Evolutionary conservation across 257 asterid species (phyloP).

Genomic region (Solanum pinnatisectum): DNA sequence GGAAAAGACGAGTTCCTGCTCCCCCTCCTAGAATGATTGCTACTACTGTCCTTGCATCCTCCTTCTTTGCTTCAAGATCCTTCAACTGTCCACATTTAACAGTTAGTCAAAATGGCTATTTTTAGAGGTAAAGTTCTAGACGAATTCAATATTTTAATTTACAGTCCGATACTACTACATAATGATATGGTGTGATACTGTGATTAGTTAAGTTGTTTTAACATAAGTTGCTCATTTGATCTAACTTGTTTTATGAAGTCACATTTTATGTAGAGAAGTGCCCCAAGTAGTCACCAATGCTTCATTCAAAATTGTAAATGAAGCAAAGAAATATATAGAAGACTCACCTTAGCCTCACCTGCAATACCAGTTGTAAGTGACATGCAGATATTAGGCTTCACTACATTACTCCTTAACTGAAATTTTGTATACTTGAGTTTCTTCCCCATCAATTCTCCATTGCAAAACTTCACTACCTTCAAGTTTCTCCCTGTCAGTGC

Average conservation of each 20-base stretch:
- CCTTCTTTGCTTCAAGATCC: constrained; percentile 65
- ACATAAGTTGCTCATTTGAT: neutral
- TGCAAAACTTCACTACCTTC: constrained; percentile 35
- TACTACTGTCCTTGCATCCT: constrained; percentile 67
- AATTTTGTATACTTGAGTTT: constrained; percentile 33
- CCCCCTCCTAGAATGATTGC: constrained; percentile 96
- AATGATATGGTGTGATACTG: neutral
- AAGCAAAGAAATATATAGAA: neutral
- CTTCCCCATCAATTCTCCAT: constrained; percentile 78
- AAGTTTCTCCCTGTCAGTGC: constrained; percentile 23
- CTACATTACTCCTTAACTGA: constrained; percentile 20
- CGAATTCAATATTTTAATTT: neutral
- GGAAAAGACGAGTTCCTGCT: constrained; percentile 96
- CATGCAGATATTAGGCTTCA: constrained; percentile 32
- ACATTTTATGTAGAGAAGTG: neutral
- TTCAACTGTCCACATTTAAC: constrained; percentile 34
- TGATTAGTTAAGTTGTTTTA: neutral
- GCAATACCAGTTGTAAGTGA: constrained; percentile 53
- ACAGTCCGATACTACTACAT: neutral
- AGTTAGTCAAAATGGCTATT: neutral
- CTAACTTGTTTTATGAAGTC: neutral
- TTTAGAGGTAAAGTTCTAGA: neutral
- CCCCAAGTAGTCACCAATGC: neutral
- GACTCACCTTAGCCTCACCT: constrained; percentile 79
- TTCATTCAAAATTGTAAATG: neutral